These are phyloP conservation scores for Vaccinium macrocarpon DNA, from an alignment of 148 eudicot species.

Conservation along the genomic window DNA sequence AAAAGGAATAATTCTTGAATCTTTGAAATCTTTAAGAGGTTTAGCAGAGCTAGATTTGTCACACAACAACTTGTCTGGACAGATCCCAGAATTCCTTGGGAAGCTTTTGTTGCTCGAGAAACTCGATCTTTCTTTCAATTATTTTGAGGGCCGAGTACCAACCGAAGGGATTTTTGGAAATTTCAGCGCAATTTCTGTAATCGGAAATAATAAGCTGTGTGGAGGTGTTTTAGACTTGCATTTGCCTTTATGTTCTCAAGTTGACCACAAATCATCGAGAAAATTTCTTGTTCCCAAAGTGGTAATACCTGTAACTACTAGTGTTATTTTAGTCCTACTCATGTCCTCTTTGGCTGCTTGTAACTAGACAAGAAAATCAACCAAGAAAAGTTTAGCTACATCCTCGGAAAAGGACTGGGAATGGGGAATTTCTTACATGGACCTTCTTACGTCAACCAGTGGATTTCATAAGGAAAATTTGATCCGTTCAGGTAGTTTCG, in stretches of 20 bases:
- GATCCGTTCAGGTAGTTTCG: slow-evolving; percentile 27
- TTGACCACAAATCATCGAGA: background rate
- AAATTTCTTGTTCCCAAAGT: slow-evolving; percentile 9
- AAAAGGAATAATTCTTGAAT: slow-evolving; percentile 30
- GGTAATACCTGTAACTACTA: background rate
- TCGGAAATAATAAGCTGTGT: slow-evolving; percentile 33
- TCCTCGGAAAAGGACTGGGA: background rate
- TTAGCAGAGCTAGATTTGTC: slow-evolving; percentile 39
- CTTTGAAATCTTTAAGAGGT: slow-evolving; percentile 26
- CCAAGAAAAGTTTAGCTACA: background rate
- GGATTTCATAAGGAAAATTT: slow-evolving; percentile 26
- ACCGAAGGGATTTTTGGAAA: slow-evolving; percentile 35
- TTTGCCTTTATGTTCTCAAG: slow-evolving; percentile 31
- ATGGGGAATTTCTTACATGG: slow-evolving; percentile 22
- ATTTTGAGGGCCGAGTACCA: slow-evolving; percentile 39
- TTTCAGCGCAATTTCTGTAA: slow-evolving; percentile 23
- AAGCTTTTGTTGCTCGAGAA: slow-evolving; percentile 13
- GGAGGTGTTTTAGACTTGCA: slow-evolving; percentile 35
- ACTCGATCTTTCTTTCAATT: slow-evolving; percentile 33
- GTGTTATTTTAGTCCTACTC: background rate
- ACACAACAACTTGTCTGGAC: slow-evolving; percentile 35
- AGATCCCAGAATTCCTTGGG: slow-evolving; percentile 32
- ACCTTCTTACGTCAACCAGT: slow-evolving; percentile 19
- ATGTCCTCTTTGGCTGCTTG: slow-evolving; percentile 1
- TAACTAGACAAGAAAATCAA: background rate